Percentiles rank a stretch among this genome's conserved stretches.
Evolutionary conservation across 2,329 filamentous ascomycete species (phyloP).

Genomic region (Trichophyton mentagrophytes): DNA sequence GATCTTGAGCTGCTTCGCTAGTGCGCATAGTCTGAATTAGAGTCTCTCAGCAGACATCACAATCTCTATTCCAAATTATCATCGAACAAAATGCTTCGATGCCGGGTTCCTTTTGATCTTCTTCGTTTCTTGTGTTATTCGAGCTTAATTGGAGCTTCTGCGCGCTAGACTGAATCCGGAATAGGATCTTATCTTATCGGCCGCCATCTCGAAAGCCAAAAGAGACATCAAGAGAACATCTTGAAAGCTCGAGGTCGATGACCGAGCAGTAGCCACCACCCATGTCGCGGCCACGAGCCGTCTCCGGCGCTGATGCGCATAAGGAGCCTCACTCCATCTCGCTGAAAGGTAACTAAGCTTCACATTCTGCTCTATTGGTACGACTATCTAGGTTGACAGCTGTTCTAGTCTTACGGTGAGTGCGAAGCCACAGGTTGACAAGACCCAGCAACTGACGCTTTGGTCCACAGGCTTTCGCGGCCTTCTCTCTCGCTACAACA

Average conservation of each 20-base stretch:
- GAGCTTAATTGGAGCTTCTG: neutral
- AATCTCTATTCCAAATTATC: no score
- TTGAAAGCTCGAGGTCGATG: neutral
- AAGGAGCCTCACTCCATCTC: constrained; percentile 71
- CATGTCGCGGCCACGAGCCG: constrained; percentile 33
- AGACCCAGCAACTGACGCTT: neutral
- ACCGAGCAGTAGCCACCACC: neutral
- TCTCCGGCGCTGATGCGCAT: constrained; percentile 31
- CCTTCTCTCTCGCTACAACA: constrained; percentile 40
- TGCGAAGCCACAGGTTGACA: neutral
- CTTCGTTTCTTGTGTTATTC: no score
- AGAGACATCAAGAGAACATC: neutral
- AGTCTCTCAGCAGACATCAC: no score
- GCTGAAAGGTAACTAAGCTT: constrained; percentile 45
- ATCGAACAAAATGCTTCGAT: no score
- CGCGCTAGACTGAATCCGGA: neutral
- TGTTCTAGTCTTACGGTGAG: constrained; percentile 28
- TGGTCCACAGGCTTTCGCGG: constrained; percentile 55
- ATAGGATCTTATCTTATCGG: neutral
- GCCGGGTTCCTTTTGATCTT: no score
- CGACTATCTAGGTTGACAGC: constrained; percentile 15
- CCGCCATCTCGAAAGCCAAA: neutral
- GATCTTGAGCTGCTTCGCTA: no score
- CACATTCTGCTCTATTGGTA: constrained; percentile 8
- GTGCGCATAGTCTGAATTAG: no score